phyloP scores from a whole-genome alignment of 495 filamentous ascomycete genomes.

The Penicillium antarcticum region DNA sequence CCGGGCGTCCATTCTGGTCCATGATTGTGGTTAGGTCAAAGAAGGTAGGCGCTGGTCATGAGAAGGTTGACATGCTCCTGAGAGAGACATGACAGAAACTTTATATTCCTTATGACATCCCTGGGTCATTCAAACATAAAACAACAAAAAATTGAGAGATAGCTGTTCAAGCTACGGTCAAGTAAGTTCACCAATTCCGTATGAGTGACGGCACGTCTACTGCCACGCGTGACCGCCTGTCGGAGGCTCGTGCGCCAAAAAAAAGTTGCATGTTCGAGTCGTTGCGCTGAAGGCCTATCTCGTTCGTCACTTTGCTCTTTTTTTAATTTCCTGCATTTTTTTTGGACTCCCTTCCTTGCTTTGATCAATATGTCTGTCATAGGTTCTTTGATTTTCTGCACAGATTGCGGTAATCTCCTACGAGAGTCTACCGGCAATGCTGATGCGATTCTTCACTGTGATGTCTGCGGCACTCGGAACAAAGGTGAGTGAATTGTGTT shows the following conservation, averaged over 20 bases:
- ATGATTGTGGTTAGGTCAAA: constrained; percentile 31
- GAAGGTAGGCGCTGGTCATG: constrained; percentile 39
- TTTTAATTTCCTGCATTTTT: not conserved
- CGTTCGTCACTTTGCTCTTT: not conserved
- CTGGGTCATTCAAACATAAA: constrained; percentile 1
- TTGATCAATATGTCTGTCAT: constrained; percentile 69
- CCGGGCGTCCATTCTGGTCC: constrained; percentile 40
- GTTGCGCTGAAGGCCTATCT: not conserved
- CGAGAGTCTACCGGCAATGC: constrained; percentile 71
- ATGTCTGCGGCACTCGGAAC: constrained; percentile 79
- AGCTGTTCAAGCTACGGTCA: constrained; percentile 8
- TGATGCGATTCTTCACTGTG: constrained; percentile 73
- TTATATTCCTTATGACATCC: constrained; percentile 17
- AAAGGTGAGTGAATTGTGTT: constrained; percentile 56
- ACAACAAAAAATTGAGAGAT: not conserved
- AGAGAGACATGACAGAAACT: constrained; percentile 43
- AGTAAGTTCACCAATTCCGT: constrained; percentile 21
- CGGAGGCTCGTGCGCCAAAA: constrained; percentile 34
- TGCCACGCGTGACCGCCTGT: constrained; percentile 37
- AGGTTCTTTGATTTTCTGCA: constrained; percentile 90
- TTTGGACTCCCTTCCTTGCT: not conserved
- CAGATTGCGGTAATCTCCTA: constrained; percentile 86
- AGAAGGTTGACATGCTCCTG: constrained; percentile 45
- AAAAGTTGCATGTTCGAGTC: constrained; percentile 13
- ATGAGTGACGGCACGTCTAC: constrained; percentile 18